phyloP scores from a whole-genome alignment of 1,284 basidiomycete species.

The Leucoagaricus sp. region DNA sequence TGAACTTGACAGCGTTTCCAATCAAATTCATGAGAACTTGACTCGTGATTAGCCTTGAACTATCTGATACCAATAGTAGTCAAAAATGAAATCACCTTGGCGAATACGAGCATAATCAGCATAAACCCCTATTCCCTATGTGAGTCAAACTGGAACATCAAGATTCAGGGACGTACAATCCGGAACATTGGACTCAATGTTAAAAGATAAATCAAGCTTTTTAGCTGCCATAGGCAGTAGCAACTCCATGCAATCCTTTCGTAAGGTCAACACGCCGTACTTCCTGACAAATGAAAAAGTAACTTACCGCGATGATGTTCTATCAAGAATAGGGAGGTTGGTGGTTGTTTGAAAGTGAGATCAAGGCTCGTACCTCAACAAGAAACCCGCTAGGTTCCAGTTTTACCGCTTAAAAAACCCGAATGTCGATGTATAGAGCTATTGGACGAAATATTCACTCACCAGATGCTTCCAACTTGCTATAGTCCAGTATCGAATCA shows the following conservation, averaged over 20 bases:
- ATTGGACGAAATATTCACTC: not conserved
- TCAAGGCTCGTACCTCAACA: conserved; percentile 46
- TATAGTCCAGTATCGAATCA: conserved; percentile 74
- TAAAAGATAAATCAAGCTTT: conserved; percentile 70
- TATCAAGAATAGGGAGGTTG: too few relatives aligned
- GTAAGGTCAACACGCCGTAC: not conserved
- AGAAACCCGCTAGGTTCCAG: conserved; percentile 65
- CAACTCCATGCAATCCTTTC: conserved; percentile 71
- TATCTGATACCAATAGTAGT: not conserved
- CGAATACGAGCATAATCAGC: conserved; percentile 72
- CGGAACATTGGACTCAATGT: conserved; percentile 65
- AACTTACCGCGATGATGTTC: conserved; percentile 67
- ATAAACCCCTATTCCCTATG: conserved; percentile 50
- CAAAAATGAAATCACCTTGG: conserved; percentile 46
- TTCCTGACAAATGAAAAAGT: not conserved
- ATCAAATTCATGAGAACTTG: conserved; percentile 74
- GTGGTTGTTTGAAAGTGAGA: not conserved
- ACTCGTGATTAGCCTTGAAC: conserved; percentile 15
- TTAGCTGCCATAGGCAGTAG: conserved; percentile 70
- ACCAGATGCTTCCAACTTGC: conserved; percentile 74
- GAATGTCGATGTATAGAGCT: not conserved
- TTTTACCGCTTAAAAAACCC: conserved; percentile 51
- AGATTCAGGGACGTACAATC: conserved; percentile 41
- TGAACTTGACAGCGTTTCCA: conserved; percentile 76
- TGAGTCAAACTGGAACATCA: not conserved